Percentiles rank a stretch among this genome's conserved stretches.
Conservation (phyloP, 371 early-diverging fungal genomes). For the Mortierella sp. region DNA sequence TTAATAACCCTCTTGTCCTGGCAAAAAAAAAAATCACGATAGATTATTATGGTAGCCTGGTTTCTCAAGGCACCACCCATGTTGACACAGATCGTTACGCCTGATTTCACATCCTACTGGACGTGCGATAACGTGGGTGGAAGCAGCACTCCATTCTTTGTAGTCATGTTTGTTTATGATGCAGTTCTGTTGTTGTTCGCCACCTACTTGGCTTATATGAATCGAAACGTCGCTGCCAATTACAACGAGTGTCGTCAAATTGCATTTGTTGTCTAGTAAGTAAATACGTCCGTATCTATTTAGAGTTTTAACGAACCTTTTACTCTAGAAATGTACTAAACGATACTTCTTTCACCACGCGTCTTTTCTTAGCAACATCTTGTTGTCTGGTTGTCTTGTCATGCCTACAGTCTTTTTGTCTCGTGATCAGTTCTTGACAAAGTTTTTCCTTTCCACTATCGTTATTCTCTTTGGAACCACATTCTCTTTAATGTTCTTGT, state of each 20-base stretch:
- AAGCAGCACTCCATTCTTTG: constrained; percentile 52
- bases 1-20: no score
- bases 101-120: constrained; percentile 64
- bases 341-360: background rate
- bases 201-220: constrained; percentile 70
- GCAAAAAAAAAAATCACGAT: background rate
- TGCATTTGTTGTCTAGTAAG: constrained; percentile 74
- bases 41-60: constrained; percentile 62
- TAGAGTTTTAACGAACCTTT: background rate
- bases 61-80: constrained; percentile 58
- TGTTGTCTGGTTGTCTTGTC: constrained; percentile 66
- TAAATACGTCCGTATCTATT: background rate
- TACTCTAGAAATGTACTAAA: background rate
- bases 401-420: constrained; percentile 67
- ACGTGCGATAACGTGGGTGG: constrained; percentile 55
- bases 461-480: constrained; percentile 68
- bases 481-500: constrained; percentile 65
- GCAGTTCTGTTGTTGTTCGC: constrained; percentile 63
- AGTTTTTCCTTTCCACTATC: constrained; percentile 65
- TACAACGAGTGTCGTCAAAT: constrained; percentile 75
- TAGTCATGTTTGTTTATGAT: constrained; percentile 58
- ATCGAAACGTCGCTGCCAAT: constrained; percentile 67
- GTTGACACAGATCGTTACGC: constrained; percentile 56
- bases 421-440: constrained; percentile 64
- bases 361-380: constrained; percentile 60